Evolutionary conservation across 352 stramenopile genomes (phyloP), one percentile per base, ranked within the genome.

Genomic region (Phytopythium aichiense): DNA sequence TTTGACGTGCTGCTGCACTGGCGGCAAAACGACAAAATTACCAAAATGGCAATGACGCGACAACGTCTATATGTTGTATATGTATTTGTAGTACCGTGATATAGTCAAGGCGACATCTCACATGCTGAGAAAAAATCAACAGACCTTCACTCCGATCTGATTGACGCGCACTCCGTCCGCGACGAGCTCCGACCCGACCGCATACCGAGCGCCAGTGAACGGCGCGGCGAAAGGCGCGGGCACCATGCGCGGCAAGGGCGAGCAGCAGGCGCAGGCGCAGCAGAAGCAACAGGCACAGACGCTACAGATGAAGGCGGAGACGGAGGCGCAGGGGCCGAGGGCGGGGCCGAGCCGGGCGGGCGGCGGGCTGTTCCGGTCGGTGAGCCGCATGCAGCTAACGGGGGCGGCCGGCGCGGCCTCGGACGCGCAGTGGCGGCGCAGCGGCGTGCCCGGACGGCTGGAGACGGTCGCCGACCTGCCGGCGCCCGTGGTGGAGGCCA

Each of bases 301-400:
- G 37, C 8, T n/a, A n/a, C n/a, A n/a, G n/a, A 16, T 18, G 37
- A 16, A 42, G 37, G 13, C 37, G 37, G 5, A 37, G 31, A 37
- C 31, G 31, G 31, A 37, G 31, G 9, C 9, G 31, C 31, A 37
- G 37, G 37, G 37, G 7, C 8, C 7, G 37, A 18, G 37, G 37
- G n/a, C 22, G 45, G 11, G 9, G 7, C 22, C 31, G 48, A 13
- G 33, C 22, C n/a, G 37, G n/a, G 37, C 37, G 33, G n/a, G 54
- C 35, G 50, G 48, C 72, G 48, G 48, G 25, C 58, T 91, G 37
- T 89, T 89, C 67, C 60, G 63, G 61, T 73, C 71, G 59, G 59
- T 92, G 18, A 67, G 68, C 25, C 75, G 68, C 66, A 90, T 92
- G 82, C 74, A 92, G 66, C 58, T 74, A 25, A 92, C 80, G 4